Base-by-base conservation (phyloP, 2,329 filamentous ascomycete genomes). In the Pezicula rhizophila region DNA sequence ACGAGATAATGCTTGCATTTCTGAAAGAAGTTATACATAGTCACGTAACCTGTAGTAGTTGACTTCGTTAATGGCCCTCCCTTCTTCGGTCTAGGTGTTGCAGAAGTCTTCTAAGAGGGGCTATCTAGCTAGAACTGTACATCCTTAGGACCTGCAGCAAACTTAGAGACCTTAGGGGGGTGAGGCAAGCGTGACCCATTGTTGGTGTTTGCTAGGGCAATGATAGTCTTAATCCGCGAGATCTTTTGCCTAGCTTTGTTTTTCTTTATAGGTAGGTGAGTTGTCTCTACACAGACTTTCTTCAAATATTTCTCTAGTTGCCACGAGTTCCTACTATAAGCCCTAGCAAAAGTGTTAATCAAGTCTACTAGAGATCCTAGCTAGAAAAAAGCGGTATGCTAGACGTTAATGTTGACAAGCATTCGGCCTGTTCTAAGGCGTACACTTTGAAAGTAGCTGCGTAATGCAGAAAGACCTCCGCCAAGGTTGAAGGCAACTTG, bases 381-480 rank as follows among this genome's bases (percentile, higher is more conserved):
- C 31, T 47, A 18, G 45, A 39, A 51, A 40, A 15, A 47, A 14
- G 26, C 49, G 3, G 72, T 69, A 28, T 74, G 74, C 8, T 76
- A 77, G 25, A 83, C 78, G 49, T 84, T 80, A 8, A 83, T 65
- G 49, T 84, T 84, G 26, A 82, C 60, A 3, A 84, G 60, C 8
- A 83, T 65, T 4, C 78, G 71, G 38, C 70, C 71, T 11, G 77
- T 74, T 8, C 77, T 72, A 1, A 76, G 73, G 5, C 80, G 75
- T 20, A 79, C 76, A 55, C 78, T 82, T 5, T 77, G 68, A 57
- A 77, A 82, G 64, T 78, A 84, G 0, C 80, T 80, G 39, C 79
- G 70, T 7, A 80, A 60, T 0, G 78, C 79, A 42, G 73, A 64
- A 0, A 84, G 66, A 0, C 77, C 77, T 8, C 57, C 65, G 2